Conservation (phyloP, 192 early-diverging fungal species). For the Coemansia sp. region DNA sequence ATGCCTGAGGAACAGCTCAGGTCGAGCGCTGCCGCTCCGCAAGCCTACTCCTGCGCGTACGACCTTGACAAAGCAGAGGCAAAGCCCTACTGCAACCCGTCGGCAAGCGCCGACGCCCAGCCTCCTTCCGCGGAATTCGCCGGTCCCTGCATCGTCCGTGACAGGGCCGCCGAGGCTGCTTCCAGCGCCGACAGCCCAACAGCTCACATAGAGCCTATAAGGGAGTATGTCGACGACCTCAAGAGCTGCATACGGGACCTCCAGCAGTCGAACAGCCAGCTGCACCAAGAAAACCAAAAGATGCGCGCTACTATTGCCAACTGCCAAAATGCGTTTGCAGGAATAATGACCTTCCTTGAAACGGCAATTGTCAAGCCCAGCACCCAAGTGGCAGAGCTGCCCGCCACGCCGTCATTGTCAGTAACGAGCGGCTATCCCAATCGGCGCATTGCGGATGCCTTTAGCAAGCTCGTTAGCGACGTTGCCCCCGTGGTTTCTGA, state of each 20-base stretch:
- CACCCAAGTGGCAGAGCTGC: neutral
- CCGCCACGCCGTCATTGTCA: neutral
- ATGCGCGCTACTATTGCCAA: conserved; percentile 29
- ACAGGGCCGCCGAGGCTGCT: neutral
- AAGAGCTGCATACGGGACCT: conserved; percentile 26
- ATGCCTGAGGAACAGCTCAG: neutral
- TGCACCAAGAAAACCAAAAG: conserved; percentile 39
- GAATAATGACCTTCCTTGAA: conserved; percentile 43
- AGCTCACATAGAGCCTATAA: conserved; percentile 10
- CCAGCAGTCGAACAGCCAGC: conserved; percentile 32
- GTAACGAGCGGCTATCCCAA: neutral
- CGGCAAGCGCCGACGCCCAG: neutral
- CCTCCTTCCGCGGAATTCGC: neutral
- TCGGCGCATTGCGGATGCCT: conserved; percentile 19
- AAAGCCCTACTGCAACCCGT: neutral
- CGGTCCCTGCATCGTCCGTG: neutral
- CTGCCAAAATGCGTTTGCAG: conserved; percentile 38
- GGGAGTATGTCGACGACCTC: conserved; percentile 19
- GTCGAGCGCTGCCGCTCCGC: neutral
- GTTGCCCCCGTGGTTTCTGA: conserved; percentile 22
- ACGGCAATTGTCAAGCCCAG: conserved; percentile 32
- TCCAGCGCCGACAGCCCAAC: neutral
- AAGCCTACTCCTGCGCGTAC: neutral
- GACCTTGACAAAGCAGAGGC: neutral
- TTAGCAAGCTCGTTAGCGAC: conserved; percentile 28